Conservation (phyloP, 2,329 filamentous ascomycete genomes). For the Cordyceps tenuipes region DNA sequence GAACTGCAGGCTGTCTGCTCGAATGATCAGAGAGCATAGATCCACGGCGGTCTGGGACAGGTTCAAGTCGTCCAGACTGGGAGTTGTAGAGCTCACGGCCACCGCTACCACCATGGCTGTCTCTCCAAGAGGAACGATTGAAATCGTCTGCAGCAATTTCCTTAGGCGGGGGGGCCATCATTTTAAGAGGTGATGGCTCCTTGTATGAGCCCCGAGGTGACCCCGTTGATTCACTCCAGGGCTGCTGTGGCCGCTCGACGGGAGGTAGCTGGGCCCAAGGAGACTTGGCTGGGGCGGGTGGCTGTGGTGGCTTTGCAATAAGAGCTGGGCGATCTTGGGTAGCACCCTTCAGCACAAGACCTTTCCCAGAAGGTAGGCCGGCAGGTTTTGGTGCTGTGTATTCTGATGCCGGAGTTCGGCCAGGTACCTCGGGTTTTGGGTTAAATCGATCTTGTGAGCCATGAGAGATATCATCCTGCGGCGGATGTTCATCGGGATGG, state of each 20-base stretch:
- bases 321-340: conserved; percentile 62
- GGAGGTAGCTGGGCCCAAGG: conserved; percentile 86
- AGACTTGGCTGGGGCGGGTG: conserved; percentile 69
- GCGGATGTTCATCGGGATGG: conserved; percentile 44
- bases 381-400: conserved; percentile 31
- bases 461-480: not conserved
- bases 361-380: conserved; percentile 46
- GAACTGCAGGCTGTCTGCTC: conserved; percentile 63
- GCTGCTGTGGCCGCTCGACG: conserved; percentile 70
- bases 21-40: conserved; percentile 59
- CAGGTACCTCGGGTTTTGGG: conserved; percentile 2
- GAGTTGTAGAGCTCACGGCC: conserved; percentile 85
- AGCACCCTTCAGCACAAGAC: conserved; percentile 56
- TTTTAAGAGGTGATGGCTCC: conserved; percentile 49
- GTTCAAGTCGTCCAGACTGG: conserved; percentile 89
- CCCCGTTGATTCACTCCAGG: conserved; percentile 47
- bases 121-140: conserved; percentile 72
- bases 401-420: conserved; percentile 13
- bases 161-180: conserved; percentile 47
- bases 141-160: conserved; percentile 95
- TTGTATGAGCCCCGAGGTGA: conserved; percentile 41
- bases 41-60: conserved; percentile 69
- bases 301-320: conserved; percentile 61
- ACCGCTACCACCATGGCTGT: conserved; percentile 47
- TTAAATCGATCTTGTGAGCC: not conserved